phyloP scores from a whole-genome alignment of 2,329 filamentous ascomycete genomes.

The Clarireedia hainanense region DNA sequence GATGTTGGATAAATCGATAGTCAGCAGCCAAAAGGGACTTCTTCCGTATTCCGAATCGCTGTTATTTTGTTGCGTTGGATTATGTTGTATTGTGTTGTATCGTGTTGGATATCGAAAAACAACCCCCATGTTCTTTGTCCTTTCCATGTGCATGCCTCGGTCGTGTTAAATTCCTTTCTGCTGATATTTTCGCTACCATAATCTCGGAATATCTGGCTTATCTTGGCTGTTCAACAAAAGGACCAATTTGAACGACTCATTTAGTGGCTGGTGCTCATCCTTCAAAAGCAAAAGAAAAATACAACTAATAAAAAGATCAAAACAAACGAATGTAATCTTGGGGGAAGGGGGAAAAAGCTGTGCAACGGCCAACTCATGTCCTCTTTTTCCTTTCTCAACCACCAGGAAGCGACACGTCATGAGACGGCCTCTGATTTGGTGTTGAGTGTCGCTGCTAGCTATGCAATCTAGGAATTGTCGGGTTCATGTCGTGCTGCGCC shows the following conservation, averaged over 20 bases:
- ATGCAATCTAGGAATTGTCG: slow-evolving; percentile 8
- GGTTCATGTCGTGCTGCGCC: slow-evolving; percentile 10
- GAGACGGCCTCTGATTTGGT: slow-evolving; percentile 2
- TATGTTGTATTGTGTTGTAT: no score
- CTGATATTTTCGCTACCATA: slow-evolving; percentile 3
- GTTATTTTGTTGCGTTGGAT: no score
- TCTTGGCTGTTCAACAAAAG: background rate
- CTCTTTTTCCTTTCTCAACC: background rate
- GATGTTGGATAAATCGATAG: no score
- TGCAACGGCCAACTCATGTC: slow-evolving; percentile 6
- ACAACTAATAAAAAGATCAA: no score
- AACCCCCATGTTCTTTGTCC: no score
- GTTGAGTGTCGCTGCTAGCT: background rate
- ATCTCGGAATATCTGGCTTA: slow-evolving; percentile 1
- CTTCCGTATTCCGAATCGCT: no score
- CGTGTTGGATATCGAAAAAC: no score
- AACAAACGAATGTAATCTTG: background rate
- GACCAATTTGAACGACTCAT: background rate
- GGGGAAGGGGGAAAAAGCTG: background rate
- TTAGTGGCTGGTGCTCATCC: background rate
- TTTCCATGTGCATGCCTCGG: no score
- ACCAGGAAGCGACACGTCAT: slow-evolving; percentile 7
- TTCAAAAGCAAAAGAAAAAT: background rate
- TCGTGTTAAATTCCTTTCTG: no score
- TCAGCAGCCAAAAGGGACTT: no score